Evolutionary conservation across 345 rosid genomes (phyloP).

Genomic region (Excoecaria cochinchinensis): DNA sequence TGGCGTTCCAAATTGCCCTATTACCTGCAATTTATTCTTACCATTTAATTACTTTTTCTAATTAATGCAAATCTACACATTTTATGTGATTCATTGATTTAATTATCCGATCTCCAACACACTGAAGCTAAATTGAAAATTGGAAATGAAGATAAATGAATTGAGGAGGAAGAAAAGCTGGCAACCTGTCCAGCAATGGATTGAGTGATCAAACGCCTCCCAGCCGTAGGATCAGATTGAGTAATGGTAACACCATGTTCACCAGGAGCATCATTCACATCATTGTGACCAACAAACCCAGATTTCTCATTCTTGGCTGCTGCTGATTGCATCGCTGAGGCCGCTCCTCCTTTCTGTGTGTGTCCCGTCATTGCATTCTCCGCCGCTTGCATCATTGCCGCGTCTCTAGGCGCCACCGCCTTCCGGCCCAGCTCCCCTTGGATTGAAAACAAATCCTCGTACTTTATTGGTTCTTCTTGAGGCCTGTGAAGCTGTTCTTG

Average conservation of each 20-base stretch:
- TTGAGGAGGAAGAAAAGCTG: neutral
- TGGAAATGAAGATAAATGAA: neutral
- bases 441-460: constrained; percentile 36
- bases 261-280: constrained; percentile 14
- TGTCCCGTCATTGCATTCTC: constrained; percentile 31
- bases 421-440: constrained; percentile 28
- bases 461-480: constrained; percentile 28
- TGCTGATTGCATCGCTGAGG: constrained; percentile 38
- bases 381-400: constrained; percentile 39
- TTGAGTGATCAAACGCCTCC: constrained; percentile 20
- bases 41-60: neutral
- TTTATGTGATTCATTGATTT: neutral
- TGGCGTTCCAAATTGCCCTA: constrained; percentile 20
- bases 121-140: too few species aligned
- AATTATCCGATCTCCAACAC: too few species aligned
- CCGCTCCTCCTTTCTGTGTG: constrained; percentile 28
- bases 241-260: constrained; percentile 20
- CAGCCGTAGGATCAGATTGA: constrained; percentile 22
- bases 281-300: constrained; percentile 20
- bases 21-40: constrained; percentile 6
- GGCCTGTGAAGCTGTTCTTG: constrained; percentile 34
- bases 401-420: constrained; percentile 35
- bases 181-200: constrained; percentile 41
- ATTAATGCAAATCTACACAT: too few species aligned
- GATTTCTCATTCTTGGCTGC: constrained; percentile 30